Conservation (phyloP, 129 eudicot genomes). For the Solidago caesia region DNA sequence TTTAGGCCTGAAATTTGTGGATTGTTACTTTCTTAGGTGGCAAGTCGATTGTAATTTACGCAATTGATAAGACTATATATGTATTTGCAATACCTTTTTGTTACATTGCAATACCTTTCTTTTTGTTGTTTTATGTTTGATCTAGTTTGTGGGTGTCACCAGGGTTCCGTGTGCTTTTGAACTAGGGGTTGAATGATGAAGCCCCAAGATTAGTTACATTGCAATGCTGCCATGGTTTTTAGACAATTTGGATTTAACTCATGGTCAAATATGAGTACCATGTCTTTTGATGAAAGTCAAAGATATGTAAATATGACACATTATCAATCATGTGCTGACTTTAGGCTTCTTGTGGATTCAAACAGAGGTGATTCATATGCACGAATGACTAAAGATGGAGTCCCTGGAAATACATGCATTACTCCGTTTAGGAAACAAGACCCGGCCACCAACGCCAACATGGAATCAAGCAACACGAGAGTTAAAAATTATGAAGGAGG, state of each 20-base stretch:
- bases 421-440: constrained; percentile 13
- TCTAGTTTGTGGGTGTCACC: not conserved
- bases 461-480: constrained; percentile 25
- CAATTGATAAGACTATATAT: no score
- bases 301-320: constrained; percentile 13
- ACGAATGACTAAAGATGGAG: constrained; percentile 30
- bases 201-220: not conserved
- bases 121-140: no score
- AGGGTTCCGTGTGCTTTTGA: not conserved
- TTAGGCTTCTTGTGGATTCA: constrained; percentile 29
- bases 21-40: no score
- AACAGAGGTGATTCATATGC: constrained; percentile 26
- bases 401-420: not conserved
- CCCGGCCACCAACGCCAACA: not conserved
- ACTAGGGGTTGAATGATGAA: not conserved
- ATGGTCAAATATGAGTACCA: constrained; percentile 35
- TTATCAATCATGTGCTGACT: constrained; percentile 21
- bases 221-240: constrained; percentile 19
- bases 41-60: no score
- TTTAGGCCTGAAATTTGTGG: no score
- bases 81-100: no score
- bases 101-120: no score
- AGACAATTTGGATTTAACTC: constrained; percentile 36
- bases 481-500: constrained; percentile 10
- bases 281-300: constrained; percentile 24